Conservation (phyloP, 176 grass and related monocot species). For the Pharus latifolius region DNA sequence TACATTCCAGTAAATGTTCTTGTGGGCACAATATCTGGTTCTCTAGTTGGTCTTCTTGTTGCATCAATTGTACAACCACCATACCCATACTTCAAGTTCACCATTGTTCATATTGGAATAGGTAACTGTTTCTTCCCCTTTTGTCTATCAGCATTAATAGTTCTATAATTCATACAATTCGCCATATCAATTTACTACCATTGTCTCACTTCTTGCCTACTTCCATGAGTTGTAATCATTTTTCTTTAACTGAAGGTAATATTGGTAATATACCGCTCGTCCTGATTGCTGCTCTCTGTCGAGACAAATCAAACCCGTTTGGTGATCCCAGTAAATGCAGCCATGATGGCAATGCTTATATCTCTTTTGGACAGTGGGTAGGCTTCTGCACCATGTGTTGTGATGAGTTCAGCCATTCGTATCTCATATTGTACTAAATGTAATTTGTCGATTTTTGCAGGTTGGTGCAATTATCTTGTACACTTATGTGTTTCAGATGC, state of each 20-base stretch:
- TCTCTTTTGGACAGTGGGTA: conserved; percentile 73
- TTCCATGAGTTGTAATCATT: no score
- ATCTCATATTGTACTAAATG: no score
- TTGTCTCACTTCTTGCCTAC: no score
- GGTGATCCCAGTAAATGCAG: conserved; percentile 52
- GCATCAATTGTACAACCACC: conserved; percentile 47
- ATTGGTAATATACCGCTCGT: conserved; percentile 68
- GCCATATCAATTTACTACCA: no score
- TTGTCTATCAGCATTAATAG: neutral
- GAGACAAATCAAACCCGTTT: conserved; percentile 56
- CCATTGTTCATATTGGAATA: conserved; percentile 57
- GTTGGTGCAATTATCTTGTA: conserved; percentile 67
- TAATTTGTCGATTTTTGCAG: no score
- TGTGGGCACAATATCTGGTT: conserved; percentile 34
- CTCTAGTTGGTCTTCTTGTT: conserved; percentile 49
- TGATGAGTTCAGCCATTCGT: neutral
- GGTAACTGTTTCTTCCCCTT: conserved; percentile 18
- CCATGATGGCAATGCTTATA: conserved; percentile 60
- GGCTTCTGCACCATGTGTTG: neutral
- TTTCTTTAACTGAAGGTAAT: conserved; percentile 35
- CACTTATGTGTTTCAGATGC: conserved; percentile 68
- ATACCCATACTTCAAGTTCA: conserved; percentile 64
- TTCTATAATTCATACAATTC: no score
- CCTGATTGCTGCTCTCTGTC: conserved; percentile 55
- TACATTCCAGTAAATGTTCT: conserved; percentile 58